A percentile compares a stretch with the other conserved stretches of the same genome.
phyloP scores from a whole-genome alignment of 1,139 yeast species.

The Pichiaceae sp. region DNA sequence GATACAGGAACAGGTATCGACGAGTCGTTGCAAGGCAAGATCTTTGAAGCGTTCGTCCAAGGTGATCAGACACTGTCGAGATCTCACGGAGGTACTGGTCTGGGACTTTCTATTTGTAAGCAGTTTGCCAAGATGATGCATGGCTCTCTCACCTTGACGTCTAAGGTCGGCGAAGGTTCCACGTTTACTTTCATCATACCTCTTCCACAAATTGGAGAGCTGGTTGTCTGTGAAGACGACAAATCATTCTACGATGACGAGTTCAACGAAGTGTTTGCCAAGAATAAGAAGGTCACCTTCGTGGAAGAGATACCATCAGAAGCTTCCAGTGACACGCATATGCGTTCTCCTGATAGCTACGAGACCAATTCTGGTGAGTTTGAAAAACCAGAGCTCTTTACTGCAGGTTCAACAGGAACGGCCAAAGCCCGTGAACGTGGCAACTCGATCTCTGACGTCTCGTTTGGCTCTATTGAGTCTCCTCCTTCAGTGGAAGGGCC shows the following conservation, averaged over 20 bases:
- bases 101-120: conserved; percentile 87
- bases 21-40: conserved; percentile 66
- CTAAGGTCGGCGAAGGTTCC: conserved; percentile 70
- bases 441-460: neutral
- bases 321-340: neutral
- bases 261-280: conserved; percentile 32
- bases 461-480: conserved; percentile 12
- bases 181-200: conserved; percentile 78
- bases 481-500: conserved; percentile 1
- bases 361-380: conserved; percentile 10
- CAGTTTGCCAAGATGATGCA: conserved; percentile 87
- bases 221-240: conserved; percentile 29
- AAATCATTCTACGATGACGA: conserved; percentile 34
- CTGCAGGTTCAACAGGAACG: conserved; percentile 50
- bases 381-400: conserved; percentile 39
- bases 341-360: neutral
- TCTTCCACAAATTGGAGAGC: conserved; percentile 59
- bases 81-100: conserved; percentile 92
- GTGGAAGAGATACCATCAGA: conserved; percentile 14
- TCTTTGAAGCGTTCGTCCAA: conserved; percentile 93
- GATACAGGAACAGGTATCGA: conserved; percentile 95
- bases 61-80: conserved; percentile 92
- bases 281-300: conserved; percentile 34
- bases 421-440: conserved; percentile 31
- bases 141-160: conserved; percentile 66